These are phyloP conservation scores for Pythium guiyangense DNA, from an alignment of 352 stramenopile species.

Conservation along the genomic window DNA sequence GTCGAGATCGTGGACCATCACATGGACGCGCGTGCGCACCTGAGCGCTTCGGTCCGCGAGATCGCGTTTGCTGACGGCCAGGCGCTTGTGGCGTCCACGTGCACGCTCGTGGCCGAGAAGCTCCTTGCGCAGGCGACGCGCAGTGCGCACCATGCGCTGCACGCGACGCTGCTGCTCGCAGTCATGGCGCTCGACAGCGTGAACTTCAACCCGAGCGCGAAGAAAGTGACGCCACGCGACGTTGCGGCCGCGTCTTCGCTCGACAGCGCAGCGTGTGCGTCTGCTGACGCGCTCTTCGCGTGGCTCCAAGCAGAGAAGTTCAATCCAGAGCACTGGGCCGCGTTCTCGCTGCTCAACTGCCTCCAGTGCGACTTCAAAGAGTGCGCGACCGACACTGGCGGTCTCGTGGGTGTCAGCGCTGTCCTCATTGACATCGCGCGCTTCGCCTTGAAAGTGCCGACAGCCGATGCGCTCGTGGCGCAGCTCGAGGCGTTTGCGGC, in stretches of 20 bases:
- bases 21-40: slow-evolving; percentile 52
- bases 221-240: slow-evolving; percentile 75
- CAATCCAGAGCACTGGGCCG: slow-evolving; percentile 49
- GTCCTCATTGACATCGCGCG: slow-evolving; percentile 50
- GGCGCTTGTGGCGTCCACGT: slow-evolving; percentile 67
- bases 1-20: slow-evolving; percentile 82
- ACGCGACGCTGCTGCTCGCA: slow-evolving; percentile 61
- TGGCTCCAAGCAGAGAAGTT: slow-evolving; percentile 75
- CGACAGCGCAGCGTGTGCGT: slow-evolving; percentile 38
- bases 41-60: slow-evolving; percentile 28
- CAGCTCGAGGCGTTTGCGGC: slow-evolving; percentile 32
- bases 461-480: slow-evolving; percentile 21
- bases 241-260: slow-evolving; percentile 31
- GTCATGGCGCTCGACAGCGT: slow-evolving; percentile 79
- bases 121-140: slow-evolving; percentile 9
- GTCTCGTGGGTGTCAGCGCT: slow-evolving; percentile 50
- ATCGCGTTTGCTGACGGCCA: slow-evolving; percentile 69
- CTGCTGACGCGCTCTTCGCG: slow-evolving; percentile 40
- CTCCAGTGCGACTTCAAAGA: slow-evolving; percentile 82
- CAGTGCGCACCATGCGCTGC: slow-evolving; percentile 8
- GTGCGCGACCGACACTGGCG: slow-evolving; percentile 21
- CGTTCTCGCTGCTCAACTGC: slow-evolving; percentile 61
- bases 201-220: slow-evolving; percentile 66
- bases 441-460: slow-evolving; percentile 43
- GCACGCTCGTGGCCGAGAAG: slow-evolving; percentile 75